Evolutionary conservation across 1,139 yeast genomes (phyloP), one percentile per base, ranked within the genome.

Genomic region (Blastobotrys petasosporus): DNA sequence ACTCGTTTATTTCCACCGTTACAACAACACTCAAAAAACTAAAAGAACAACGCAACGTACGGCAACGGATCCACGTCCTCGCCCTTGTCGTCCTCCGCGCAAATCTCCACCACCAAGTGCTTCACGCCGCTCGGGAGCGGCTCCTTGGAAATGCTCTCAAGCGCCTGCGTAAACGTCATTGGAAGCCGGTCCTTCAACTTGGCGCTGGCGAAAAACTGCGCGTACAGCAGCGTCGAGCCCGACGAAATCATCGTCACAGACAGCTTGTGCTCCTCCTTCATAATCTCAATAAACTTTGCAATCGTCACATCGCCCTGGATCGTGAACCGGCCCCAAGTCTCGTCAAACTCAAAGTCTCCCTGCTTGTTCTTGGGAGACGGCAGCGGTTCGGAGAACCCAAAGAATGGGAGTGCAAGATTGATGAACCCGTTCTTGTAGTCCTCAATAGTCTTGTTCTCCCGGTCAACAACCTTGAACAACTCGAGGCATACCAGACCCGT

Each of bases 31-130:
- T n/a, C n/a, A n/a, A n/a, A n/a, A n/a, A n/a, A 20, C 36, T 51
- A 56, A 40, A 59, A 31, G 44, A 59, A 62, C 12, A 61, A 49
- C 33, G 63, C 79, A 50, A 88, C 77, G 63, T 79, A 87, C 35
- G 98, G 98, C 54, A 88, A 87, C n/a, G 63, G 69, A 60, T 90
- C 98, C 23, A 88, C 96, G 64, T 94, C 98, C 63, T 92, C 97
- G 35, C 94, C 99, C 44, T 82, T 77, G 60, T 79, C 73, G 63
- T 92, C 98, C 61, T 92, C 98, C 51, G 94, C 86, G 63, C 96
- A 87, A 37, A 92, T 76, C 67, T 92, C 98, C 52, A 94, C 76
- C 49, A 90, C 81, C 67, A 92, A 73, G 36, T 85, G 79, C 65
- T 80, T 80, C 48, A 79, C 80, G 62, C 85, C 88, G 3, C 71